A percentile compares a stretch with the other conserved stretches of the same genome.
These are phyloP conservation scores for Trichoderma atrobrunneum DNA, from an alignment of 2,329 filamentous ascomycete species.

Conservation along the genomic window DNA sequence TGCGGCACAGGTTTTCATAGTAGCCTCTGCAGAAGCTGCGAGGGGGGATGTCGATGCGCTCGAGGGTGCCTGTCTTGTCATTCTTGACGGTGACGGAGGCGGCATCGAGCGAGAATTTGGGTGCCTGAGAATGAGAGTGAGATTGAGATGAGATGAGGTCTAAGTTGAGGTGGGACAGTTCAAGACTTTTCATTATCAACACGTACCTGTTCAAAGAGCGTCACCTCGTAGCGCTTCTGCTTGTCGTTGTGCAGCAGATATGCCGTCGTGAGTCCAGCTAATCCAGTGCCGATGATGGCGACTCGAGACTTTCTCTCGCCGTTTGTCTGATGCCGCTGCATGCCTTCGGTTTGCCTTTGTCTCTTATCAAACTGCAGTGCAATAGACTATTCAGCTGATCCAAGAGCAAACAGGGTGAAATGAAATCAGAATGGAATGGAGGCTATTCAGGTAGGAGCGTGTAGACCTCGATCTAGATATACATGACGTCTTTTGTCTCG, in stretches of 20 bases:
- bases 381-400: background rate
- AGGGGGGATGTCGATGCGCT: constrained; percentile 41
- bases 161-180: background rate
- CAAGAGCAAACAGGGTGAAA: too few relatives aligned
- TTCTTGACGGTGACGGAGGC: constrained; percentile 39
- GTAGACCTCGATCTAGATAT: too few relatives aligned
- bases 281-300: constrained; percentile 38
- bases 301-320: constrained; percentile 21
- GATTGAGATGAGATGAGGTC: background rate
- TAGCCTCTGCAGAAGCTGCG: constrained; percentile 42
- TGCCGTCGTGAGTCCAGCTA: constrained; percentile 38
- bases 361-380: background rate
- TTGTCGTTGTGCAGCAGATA: constrained; percentile 35
- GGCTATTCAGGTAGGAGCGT: too few relatives aligned
- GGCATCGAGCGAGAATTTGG: constrained; percentile 37
- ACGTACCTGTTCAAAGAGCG: constrained; percentile 39
- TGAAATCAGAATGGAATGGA: too few relatives aligned
- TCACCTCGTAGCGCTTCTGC: constrained; percentile 32
- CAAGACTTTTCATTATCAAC: background rate
- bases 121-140: constrained; percentile 28
- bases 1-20: constrained; percentile 52
- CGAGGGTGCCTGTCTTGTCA: constrained; percentile 28
- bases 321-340: background rate
- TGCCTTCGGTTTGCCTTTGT: background rate
- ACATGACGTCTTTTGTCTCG: background rate